Evolutionary conservation across 139 green algal genomes (phyloP).

Genomic region (Mesotaenium endlicherianum): DNA sequence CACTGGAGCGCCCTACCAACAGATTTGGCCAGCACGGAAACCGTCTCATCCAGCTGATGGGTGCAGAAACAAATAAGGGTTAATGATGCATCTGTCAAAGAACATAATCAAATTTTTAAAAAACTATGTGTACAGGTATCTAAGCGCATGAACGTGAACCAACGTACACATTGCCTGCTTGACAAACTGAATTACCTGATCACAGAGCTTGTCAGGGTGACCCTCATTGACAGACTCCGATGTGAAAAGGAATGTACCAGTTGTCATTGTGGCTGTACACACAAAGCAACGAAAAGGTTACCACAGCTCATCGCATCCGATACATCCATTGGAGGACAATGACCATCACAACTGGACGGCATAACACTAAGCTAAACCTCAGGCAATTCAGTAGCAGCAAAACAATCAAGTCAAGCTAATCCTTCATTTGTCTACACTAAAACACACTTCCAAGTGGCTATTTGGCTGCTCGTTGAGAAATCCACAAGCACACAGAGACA

Average conservation of each 20-base stretch:
- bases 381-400: neutral
- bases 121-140: neutral
- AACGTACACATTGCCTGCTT: too few species aligned
- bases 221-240: conserved; percentile 79
- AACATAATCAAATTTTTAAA: neutral
- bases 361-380: neutral
- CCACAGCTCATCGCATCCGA: neutral
- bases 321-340: neutral
- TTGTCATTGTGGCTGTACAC: conserved; percentile 1
- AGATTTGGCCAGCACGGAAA: too few species aligned
- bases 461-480: too few species aligned
- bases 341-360: neutral
- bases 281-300: neutral
- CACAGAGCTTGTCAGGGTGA: conserved; percentile 92
- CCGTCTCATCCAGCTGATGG: too few species aligned
- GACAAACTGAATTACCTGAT: conserved; percentile 63
- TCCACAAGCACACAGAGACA: too few species aligned
- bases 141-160: too few species aligned
- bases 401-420: neutral
- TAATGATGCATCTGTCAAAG: too few species aligned
- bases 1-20: too few species aligned
- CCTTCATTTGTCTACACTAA: neutral
- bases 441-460: too few species aligned
- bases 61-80: too few species aligned
- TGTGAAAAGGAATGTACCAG: conserved; percentile 90